Conservation (phyloP, 2,329 filamentous ascomycete genomes). For the Phaeoacremonium minimum region DNA sequence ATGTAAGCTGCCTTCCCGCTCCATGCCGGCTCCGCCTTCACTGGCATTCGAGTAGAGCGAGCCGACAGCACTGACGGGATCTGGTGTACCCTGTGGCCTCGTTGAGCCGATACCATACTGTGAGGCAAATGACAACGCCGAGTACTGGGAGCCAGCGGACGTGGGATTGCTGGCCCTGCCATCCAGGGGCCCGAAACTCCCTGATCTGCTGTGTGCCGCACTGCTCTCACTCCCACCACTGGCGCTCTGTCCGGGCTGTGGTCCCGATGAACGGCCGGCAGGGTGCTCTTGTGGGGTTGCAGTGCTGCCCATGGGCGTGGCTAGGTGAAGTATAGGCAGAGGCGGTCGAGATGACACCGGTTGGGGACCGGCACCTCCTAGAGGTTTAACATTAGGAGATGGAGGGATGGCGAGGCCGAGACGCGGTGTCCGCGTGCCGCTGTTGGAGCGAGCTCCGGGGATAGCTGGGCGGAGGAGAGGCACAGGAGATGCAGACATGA, state of each 20-base stretch:
- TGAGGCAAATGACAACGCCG: constrained; percentile 74
- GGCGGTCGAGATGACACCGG: constrained; percentile 49
- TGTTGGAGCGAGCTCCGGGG: constrained; percentile 60
- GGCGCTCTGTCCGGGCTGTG: constrained; percentile 59
- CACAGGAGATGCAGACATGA: constrained; percentile 68
- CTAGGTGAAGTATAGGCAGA: constrained; percentile 76
- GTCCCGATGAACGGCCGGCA: constrained; percentile 44
- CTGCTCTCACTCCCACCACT: constrained; percentile 78
- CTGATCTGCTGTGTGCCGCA: constrained; percentile 73
- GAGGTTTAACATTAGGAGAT: constrained; percentile 76
- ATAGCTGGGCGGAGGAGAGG: constrained; percentile 81
- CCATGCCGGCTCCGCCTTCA: constrained; percentile 72
- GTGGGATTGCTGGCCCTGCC: constrained; percentile 75
- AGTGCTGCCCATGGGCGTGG: constrained; percentile 82
- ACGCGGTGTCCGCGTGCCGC: constrained; percentile 64
- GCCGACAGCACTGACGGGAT: constrained; percentile 84
- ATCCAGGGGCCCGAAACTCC: constrained; percentile 76
- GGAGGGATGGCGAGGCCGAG: constrained; percentile 88
- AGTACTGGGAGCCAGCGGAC: constrained; percentile 84
- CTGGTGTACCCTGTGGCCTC: constrained; percentile 65
- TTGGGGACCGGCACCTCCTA: constrained; percentile 46
- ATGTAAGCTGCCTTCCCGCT: constrained; percentile 76
- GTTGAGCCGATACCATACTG: constrained; percentile 64
- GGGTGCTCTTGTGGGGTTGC: constrained; percentile 66
- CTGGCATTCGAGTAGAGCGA: constrained; percentile 79